Evolutionary conservation across 176 grass and related monocot genomes (phyloP), one percentile per base, ranked within the genome.

Genomic region (Metroxylon sagu): DNA sequence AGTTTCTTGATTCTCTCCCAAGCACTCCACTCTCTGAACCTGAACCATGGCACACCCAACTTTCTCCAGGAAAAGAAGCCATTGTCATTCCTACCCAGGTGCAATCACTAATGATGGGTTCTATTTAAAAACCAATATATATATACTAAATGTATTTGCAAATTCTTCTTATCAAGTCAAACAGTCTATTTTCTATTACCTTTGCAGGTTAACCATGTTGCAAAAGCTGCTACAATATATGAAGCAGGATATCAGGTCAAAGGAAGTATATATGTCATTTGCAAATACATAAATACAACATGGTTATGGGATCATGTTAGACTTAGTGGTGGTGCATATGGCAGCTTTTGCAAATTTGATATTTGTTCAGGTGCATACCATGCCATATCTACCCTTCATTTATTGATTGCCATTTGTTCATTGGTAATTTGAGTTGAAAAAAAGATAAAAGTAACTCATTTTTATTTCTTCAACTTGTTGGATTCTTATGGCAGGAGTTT

Each of bases 11-110:
- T 85, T 78, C 81, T 58, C 82, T 98, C 17, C 93, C 87, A 70
- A 77, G 52, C 76, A 54, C 60, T 55, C 60, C 70, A 60, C 71
- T 76, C 48, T 4, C 48, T 77, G 72, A 72, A 70, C 78, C 51
- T 76, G 76, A 72, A 65, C 78, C 84, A 67, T 98, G 85, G 87
- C 78, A 80, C 23, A 71, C 70, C 64, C 78, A 78, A 29, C 67
- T 98, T 51, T 79, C 84, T 83, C 77, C 73, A 57, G 73, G 78
- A 71, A 89, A 98, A 25, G 93, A 98, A 85, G 93, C 93, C 56
- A 91, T 98, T 61, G 84, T 98, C 66, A 71, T 98, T 49, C 93
- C 93, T n/a, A 98, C 93, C 49, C 93, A 98, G 87, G 93, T 85
- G 72, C 62, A 14, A 23, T 23, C 21, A 23, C 21, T 23, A 23